Evolutionary conservation across 495 filamentous ascomycete genomes (phyloP).

Genomic region (Aspergillus leporis): DNA sequence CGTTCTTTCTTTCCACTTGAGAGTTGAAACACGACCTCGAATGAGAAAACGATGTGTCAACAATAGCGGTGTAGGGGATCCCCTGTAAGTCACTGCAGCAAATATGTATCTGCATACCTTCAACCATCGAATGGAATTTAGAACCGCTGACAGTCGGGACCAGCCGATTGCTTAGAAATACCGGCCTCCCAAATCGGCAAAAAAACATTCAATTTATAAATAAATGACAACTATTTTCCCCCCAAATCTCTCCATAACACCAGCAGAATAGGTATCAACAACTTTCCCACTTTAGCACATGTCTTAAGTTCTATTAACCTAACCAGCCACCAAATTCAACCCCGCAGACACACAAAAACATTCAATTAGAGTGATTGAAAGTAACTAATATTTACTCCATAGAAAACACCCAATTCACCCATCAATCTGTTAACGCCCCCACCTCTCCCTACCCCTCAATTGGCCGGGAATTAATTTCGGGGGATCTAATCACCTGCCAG

Average conservation of each 20-base stretch:
- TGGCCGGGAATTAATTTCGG: slow-evolving; percentile 1
- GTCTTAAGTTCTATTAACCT: no score
- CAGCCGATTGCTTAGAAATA: background rate
- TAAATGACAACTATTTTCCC: background rate
- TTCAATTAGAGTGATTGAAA: no score
- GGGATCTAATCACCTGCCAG: background rate
- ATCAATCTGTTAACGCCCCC: no score
- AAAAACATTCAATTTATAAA: background rate
- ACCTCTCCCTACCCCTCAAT: no score
- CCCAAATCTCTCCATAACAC: background rate
- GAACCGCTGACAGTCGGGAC: background rate
- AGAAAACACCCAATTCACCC: no score
- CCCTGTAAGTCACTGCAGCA: slow-evolving; percentile 1
- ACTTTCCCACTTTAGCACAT: no score
- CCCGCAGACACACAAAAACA: no score
- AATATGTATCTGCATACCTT: background rate
- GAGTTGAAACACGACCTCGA: background rate
- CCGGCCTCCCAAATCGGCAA: background rate
- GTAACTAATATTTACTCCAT: no score
- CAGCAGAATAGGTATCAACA: no score
- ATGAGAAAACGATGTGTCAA: slow-evolving; percentile 9
- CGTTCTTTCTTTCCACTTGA: background rate
- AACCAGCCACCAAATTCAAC: no score
- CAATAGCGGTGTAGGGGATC: slow-evolving; percentile 18
- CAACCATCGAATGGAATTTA: background rate